Percentiles rank a stretch among this genome's conserved stretches.
These are phyloP conservation scores for Apiospora arundinis DNA, from an alignment of 2,329 filamentous ascomycete species.

Conservation along the genomic window DNA sequence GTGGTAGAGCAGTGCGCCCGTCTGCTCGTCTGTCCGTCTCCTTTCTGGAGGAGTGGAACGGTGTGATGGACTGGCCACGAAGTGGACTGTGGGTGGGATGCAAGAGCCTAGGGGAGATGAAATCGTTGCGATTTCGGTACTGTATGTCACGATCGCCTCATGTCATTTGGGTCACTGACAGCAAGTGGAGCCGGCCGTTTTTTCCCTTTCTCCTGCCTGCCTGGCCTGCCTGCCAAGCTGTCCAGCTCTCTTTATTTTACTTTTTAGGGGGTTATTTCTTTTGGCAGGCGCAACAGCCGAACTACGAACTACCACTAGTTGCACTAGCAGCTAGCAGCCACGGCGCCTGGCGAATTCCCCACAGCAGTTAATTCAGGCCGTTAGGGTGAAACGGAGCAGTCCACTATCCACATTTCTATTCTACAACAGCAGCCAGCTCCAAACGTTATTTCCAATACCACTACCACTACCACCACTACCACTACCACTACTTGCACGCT, in stretches of 20 bases:
- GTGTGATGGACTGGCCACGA: not conserved
- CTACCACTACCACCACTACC: not conserved
- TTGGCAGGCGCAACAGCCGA: not conserved
- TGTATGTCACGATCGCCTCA: constrained; percentile 19
- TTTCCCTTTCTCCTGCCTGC: not conserved
- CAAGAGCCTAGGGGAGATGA: constrained; percentile 12
- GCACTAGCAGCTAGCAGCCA: too few relatives aligned
- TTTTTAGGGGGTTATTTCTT: constrained; percentile 1
- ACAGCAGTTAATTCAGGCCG: constrained; percentile 10
- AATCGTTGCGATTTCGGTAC: constrained; percentile 19
- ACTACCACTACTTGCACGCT: too few relatives aligned
- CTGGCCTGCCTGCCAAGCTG: not conserved
- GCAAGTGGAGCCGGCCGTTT: constrained; percentile 3
- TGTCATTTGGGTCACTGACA: constrained; percentile 17
- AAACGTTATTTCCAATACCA: not conserved
- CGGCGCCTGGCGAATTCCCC: not conserved
- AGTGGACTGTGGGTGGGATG: not conserved
- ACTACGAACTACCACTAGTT: not conserved
- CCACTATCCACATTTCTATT: not conserved
- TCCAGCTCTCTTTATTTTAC: not conserved
- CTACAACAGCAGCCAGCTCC: not conserved
- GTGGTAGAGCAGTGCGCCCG: too few relatives aligned
- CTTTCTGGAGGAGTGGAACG: not conserved
- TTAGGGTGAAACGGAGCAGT: constrained; percentile 6
- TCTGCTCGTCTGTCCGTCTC: not conserved